Base-by-base conservation (phyloP, 2,329 filamentous ascomycete species). In the Beauveria sp. region DNA sequence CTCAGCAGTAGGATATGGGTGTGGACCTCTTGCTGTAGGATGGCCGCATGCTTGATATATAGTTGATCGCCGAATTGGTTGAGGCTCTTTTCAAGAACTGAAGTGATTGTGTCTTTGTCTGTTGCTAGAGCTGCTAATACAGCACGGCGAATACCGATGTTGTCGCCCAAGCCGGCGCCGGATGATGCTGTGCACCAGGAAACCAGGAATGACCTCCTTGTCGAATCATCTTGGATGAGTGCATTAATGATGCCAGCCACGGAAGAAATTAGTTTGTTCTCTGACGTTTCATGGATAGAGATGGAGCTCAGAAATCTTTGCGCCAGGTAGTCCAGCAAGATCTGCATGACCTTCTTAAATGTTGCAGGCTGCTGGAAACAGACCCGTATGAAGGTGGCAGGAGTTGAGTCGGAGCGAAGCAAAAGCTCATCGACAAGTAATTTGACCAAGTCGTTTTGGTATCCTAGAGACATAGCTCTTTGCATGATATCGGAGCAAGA, bases 21-120 rank as follows among this genome's bases (percentile, higher is more conserved):
- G 69, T 92, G 88, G 28, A 86, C 91, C 81, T 97, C 91, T 80
- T 99, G 94, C 68, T 92, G 89, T 44, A 94, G 70, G n/a, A 89
- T 84, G 5, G 92, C 87, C 0, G 89, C 84, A 72, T 97, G 92
- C 62, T 85, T 89, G 66, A 97, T 91, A 68, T 92, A 96, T 12
- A 97, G 77, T 55, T 89, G 85, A 67, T 97, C 92, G 1, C 91
- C 90, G 71, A 97, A 96, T 54, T 88, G 84, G 44, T 78, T 78
- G 54, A 96, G 76, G 54, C 81, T 84, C 68, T 85, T 90, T 67
- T 92, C 85, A 61, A 93, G 71, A 41, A 90, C 76, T 0, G 71
- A 76, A 5, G 79, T 75, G 2, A 91, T 74, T 22, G 74, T 74
- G 1, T 79, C 78, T 62, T 75, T 81, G 52, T 80, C 77, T 44